Base-by-base conservation (phyloP, 495 filamentous ascomycete genomes). In the Tuber brumale region DNA sequence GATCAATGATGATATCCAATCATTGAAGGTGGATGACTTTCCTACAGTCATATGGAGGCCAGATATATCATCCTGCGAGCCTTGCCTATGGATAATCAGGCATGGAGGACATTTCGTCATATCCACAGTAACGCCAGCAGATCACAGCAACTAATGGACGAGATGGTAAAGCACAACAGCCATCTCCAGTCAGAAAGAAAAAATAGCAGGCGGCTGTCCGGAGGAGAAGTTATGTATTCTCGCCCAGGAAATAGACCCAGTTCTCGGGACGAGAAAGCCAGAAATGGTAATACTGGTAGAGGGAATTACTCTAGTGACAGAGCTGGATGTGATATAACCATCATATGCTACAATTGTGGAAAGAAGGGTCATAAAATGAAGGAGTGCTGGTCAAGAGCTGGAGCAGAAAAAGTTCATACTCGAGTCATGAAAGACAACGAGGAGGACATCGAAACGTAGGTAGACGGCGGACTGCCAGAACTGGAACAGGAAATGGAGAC, bases 181-280 rank as follows among this genome's bases (percentile, higher is more conserved):
- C 21, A 2, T 8, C 19, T n/a, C 6, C 8, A n/a, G 23, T 51
- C 21, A 6, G 48, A 51, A 9, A 51, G 48, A 5, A 51, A 51
- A 2, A 51, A n/a, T 5, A 5, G 16, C 3, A 3, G 0, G 3
- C 3, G 19, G 6, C 21, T 7, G 9, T 51, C 23, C 0, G 48
- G 21, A 8, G 21, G 6, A 2, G 48, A 51, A 10, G 48, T 51
- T 0, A n/a, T 51, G 48, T 51, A 51, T n/a, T 23, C 21, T 0
- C 21, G 9, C 0, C 0, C 23, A 1, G 7, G 21, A 2, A 9
- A 10, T n/a, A 0, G 0, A 0, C 1, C 0, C 0, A 0, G 7
- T 10, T 21, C 16, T 0, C 48, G 14, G 6, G 0, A 2, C 7
- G 1, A 8, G 0, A n/a, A 21, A 8, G 0, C 5, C 1, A 9